A percentile compares a stretch with the other conserved stretches of the same genome.
These are phyloP conservation scores for Fusarium sacchari DNA, from an alignment of 2,329 filamentous ascomycete genomes.

Conservation along the genomic window DNA sequence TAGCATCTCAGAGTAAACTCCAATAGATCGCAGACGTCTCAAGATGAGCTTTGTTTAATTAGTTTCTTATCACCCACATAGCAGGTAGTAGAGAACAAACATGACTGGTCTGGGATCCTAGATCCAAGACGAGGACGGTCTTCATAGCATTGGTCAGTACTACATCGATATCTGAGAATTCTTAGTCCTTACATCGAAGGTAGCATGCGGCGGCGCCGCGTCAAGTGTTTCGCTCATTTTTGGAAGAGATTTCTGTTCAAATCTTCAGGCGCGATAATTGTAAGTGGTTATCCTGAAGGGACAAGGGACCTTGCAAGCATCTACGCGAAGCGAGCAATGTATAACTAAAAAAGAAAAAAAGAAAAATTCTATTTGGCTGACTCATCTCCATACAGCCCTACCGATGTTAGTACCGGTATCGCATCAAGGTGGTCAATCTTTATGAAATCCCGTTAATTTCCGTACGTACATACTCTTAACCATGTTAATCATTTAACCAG, in stretches of 20 bases:
- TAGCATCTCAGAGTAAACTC: not conserved
- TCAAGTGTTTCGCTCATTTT: not conserved
- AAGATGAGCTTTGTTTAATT: not conserved
- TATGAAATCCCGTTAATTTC: not conserved
- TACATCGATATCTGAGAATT: not conserved
- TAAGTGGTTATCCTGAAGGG: not conserved
- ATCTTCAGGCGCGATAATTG: not conserved
- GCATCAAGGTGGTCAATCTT: not conserved
- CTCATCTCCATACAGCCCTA: not conserved
- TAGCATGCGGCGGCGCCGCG: not conserved
- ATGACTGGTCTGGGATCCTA: not conserved
- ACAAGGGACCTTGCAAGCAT: not conserved
- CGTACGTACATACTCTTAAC: not conserved
- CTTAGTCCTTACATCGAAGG: not conserved
- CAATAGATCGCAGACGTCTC: not conserved
- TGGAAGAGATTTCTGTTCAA: not conserved
- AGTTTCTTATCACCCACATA: not conserved
- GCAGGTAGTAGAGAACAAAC: not conserved
- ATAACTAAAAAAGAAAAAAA: not conserved
- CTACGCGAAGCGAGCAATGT: not conserved
- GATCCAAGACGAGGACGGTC: not conserved
- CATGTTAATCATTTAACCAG: not conserved
- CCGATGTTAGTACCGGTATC: not conserved
- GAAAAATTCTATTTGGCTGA: not conserved
- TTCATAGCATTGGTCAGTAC: not conserved